Evolutionary conservation across 1,139 yeast species (phyloP).

Genomic region (Yamadazyma dendronema): DNA sequence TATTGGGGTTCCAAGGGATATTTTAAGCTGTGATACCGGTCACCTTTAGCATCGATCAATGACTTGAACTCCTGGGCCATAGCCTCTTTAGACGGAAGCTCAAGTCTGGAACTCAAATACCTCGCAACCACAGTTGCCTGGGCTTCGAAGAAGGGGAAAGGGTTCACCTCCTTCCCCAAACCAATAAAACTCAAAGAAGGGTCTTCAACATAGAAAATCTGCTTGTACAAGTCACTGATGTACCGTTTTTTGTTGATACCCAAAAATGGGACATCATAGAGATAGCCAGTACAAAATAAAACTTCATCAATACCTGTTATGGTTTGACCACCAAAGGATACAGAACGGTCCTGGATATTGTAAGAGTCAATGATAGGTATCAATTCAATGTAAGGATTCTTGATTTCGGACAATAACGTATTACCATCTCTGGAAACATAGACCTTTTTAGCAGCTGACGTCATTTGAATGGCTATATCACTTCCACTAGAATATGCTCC

Average conservation of each 20-base stretch:
- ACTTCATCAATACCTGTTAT: conserved; percentile 34
- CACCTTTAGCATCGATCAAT: conserved; percentile 23
- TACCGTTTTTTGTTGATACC: conserved; percentile 19
- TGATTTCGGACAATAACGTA: conserved; percentile 35
- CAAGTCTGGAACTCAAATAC: conserved; percentile 37
- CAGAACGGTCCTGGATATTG: conserved; percentile 24
- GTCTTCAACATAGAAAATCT: conserved; percentile 44
- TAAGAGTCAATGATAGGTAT: conserved; percentile 32
- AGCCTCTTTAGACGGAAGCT: conserved; percentile 31
- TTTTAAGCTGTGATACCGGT: conserved; percentile 28
- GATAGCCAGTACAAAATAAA: conserved; percentile 50
- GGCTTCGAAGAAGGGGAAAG: conserved; percentile 48
- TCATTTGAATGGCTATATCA: conserved; percentile 45
- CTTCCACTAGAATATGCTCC: conserved; percentile 44
- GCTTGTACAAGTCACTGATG: conserved; percentile 33
- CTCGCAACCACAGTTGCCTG: conserved; percentile 47
- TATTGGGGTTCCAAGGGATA: conserved; percentile 33
- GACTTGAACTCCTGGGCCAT: conserved; percentile 25
- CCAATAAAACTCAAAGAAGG: conserved; percentile 42
- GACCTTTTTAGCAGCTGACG: conserved; percentile 9
- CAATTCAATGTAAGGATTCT: conserved; percentile 16
- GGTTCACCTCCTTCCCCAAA: conserved; percentile 40
- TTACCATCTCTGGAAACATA: conserved; percentile 31
- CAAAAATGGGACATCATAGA: conserved; percentile 44
- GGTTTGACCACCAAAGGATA: conserved; percentile 24